Evolutionary conservation across 2,329 filamentous ascomycete species (phyloP), one percentile per base, ranked within the genome.

Genomic region (Graphiopsis chlorocephala): DNA sequence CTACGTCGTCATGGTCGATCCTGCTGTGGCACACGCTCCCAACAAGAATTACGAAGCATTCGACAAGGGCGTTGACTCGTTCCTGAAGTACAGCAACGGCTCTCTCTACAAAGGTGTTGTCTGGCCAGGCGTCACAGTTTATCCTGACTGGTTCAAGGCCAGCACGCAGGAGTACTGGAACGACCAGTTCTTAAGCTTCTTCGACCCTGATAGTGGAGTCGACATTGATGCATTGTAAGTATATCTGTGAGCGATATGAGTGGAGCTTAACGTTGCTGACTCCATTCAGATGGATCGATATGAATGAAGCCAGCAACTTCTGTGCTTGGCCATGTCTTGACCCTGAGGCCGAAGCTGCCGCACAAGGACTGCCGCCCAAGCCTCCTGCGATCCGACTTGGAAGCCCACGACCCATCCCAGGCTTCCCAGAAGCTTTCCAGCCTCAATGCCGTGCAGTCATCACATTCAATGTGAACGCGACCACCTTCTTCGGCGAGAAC

Each of bases 181-280:
- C 68, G 81, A 82, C 4, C 85, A 93, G 72, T 89, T 94, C 69
- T 75, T 73, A 0, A 75, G 72, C 1, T 91, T 91, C 78, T 93
- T 93, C 78, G 76, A 83, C 66, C 76, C 84, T 0, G 80, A 86
- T 0, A 82, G 78, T 1, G 91, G 90, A 31, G 82, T 94, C 17
- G 86, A 93, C 68, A 89, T 94, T 57, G 91, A 94, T 67, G 91
- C 85, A 1, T 80, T 94, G 1, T 93, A 90, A 50, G 58, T 31
- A 4, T 8, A 52, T 20, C 11, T 38, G 17, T 23, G 20, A 17
- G 6, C 4, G 10, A 2, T 78, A 76, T 78, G 15, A 26, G 4
- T 11, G 14, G 8, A 42, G 20, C 33, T 29, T 33, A 7, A n/a
- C 35, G 76, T 78, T 59, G 78, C 48, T 55, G 50, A 62, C 23